phyloP scores from a whole-genome alignment of 305 asterid genomes.

The Fraxinus angustifolia region DNA sequence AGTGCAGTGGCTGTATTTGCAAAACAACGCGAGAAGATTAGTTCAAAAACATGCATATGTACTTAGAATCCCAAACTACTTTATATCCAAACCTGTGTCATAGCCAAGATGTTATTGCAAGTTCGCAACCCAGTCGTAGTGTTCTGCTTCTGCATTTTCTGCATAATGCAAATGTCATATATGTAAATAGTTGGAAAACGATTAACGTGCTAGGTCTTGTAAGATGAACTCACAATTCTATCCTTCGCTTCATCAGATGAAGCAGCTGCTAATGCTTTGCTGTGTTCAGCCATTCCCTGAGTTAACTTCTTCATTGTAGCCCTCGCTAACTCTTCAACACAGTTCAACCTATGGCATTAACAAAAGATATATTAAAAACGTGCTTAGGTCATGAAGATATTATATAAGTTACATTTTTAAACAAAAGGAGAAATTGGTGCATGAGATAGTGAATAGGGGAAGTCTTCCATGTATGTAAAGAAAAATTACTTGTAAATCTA shows the following conservation, averaged over 20 bases:
- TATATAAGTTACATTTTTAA: constrained; percentile 6
- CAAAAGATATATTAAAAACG: constrained; percentile 6
- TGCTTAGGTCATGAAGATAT: neutral
- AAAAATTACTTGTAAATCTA: neutral
- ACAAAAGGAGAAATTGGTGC: neutral
- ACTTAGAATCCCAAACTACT: constrained; percentile 5
- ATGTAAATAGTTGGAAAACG: neutral
- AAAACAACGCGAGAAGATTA: constrained; percentile 19
- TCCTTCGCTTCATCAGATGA: constrained; percentile 81
- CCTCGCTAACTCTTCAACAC: constrained; percentile 78
- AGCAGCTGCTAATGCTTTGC: constrained; percentile 63
- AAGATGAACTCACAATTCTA: constrained; percentile 59
- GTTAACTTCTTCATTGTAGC: constrained; percentile 71
- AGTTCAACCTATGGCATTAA: constrained; percentile 52
- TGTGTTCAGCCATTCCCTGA: constrained; percentile 74
- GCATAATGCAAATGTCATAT: constrained; percentile 32
- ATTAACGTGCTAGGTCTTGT: constrained; percentile 4
- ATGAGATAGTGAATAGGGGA: neutral
- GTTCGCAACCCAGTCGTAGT: constrained; percentile 69
- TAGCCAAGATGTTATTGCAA: constrained; percentile 86
- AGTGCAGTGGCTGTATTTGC: constrained; percentile 66
- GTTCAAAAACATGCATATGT: constrained; percentile 17
- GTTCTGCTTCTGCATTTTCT: constrained; percentile 80
- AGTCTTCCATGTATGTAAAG: neutral
- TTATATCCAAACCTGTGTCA: constrained; percentile 64